phyloP scores from a whole-genome alignment of 129 eudicot species.

The Arctium lappa region DNA sequence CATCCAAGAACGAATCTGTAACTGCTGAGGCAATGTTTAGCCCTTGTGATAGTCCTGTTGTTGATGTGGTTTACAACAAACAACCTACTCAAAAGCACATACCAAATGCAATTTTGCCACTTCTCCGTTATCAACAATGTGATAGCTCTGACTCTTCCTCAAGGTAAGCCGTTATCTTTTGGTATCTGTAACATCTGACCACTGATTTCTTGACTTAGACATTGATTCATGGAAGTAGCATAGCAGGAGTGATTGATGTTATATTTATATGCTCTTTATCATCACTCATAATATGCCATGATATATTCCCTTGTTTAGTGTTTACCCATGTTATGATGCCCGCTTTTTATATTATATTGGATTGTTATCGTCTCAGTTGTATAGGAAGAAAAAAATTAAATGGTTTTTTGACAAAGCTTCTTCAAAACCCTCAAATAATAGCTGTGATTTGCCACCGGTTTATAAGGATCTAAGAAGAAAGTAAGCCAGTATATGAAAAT shows the following conservation, averaged over 20 bases:
- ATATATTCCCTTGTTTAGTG: background rate
- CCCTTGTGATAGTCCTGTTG: slow-evolving; percentile 27
- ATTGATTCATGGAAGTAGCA: background rate
- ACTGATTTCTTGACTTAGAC: background rate
- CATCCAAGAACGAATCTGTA: slow-evolving; percentile 34
- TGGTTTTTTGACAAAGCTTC: background rate
- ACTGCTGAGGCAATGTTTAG: slow-evolving; percentile 24
- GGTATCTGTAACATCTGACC: background rate
- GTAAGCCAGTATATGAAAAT: background rate
- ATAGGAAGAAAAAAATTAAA: background rate
- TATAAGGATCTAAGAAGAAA: background rate
- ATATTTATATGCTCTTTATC: background rate
- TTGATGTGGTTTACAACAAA: slow-evolving; percentile 34
- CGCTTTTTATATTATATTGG: background rate
- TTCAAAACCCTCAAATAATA: background rate
- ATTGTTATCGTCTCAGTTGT: background rate
- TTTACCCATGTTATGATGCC: background rate
- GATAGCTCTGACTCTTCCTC: slow-evolving; percentile 90
- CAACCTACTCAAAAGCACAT: slow-evolving; percentile 45
- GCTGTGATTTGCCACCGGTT: background rate
- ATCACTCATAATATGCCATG: background rate
- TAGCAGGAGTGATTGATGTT: slow-evolving; percentile 2
- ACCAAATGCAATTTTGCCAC: slow-evolving; percentile 69
- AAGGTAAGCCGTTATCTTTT: slow-evolving; percentile 46
- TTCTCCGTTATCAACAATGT: slow-evolving; percentile 58